A percentile compares a stretch with the other conserved stretches of the same genome.
Conservation (phyloP, 225 moss, liverwort and hornwort genomes). For the Antitrichia curtipendula region DNA sequence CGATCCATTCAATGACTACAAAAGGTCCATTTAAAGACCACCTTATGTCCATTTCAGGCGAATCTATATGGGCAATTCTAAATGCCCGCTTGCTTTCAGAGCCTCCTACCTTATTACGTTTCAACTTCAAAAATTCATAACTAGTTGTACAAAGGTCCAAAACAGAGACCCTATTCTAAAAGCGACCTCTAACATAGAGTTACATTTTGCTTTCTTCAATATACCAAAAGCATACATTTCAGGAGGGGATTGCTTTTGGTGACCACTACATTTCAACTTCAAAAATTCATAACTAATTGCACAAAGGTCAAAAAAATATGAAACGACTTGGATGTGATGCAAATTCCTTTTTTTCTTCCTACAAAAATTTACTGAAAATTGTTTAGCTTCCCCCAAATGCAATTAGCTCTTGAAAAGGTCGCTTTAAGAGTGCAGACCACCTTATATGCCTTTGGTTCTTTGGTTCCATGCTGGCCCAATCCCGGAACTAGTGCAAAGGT, state of each 20-base stretch:
- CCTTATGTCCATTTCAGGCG: too few relatives aligned
- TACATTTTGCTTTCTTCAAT: neutral
- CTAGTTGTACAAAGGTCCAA: neutral
- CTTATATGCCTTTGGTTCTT: neutral
- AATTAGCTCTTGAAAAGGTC: neutral
- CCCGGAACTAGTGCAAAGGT: neutral
- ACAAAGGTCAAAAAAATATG: neutral
- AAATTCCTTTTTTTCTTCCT: too few relatives aligned
- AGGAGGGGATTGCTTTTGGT: neutral
- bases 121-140: neutral
- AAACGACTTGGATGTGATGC: too few relatives aligned
- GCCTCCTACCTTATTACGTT: too few relatives aligned
- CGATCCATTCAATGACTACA: too few relatives aligned
- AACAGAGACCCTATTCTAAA: neutral
- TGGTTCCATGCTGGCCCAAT: too few relatives aligned
- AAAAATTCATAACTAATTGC: neutral
- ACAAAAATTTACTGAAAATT: accelerated
- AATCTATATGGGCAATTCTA: too few relatives aligned
- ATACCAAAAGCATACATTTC: neutral
- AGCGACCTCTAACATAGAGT: accelerated
- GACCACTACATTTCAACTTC: accelerated
- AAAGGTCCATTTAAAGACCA: too few relatives aligned
- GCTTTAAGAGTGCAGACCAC: neutral
- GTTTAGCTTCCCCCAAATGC: neutral
- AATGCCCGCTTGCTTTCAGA: too few relatives aligned